Evolutionary conservation across 2,329 filamentous ascomycete genomes (phyloP).

Genomic region (Aureobasidium melanogenum): DNA sequence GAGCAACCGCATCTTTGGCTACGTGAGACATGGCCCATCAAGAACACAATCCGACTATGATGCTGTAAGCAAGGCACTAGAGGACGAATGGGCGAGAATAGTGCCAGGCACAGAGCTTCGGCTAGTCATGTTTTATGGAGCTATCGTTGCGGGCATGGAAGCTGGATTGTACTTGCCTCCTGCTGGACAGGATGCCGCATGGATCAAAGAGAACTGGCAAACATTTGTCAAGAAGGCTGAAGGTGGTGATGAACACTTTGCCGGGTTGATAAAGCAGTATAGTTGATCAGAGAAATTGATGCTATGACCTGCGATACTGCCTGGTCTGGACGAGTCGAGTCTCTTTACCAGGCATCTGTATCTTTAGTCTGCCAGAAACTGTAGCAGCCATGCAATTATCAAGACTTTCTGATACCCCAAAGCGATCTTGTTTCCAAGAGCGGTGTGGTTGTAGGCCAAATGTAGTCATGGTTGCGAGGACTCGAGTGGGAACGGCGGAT

Average conservation of each 20-base stretch:
- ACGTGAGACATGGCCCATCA: conserved; percentile 27
- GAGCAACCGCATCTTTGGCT: conserved; percentile 26
- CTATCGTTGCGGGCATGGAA: conserved; percentile 25
- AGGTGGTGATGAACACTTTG: conserved; percentile 27
- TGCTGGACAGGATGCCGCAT: conserved; percentile 25
- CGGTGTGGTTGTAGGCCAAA: background rate
- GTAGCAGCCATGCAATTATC: no score
- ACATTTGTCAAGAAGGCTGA: conserved; percentile 26
- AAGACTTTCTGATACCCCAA: no score
- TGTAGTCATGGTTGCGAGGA: no score
- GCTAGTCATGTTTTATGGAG: conserved; percentile 16
- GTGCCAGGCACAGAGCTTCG: conserved; percentile 21
- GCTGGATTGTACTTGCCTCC: conserved; percentile 23
- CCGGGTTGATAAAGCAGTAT: conserved; percentile 3
- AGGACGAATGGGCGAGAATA: conserved; percentile 23
- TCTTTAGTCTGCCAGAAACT: background rate
- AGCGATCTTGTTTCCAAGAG: no score
- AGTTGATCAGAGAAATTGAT: background rate
- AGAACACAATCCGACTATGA: conserved; percentile 25
- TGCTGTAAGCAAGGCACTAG: conserved; percentile 19
- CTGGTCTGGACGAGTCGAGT: background rate
- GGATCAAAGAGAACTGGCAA: conserved; percentile 26
- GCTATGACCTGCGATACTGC: background rate
- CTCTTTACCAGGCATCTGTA: background rate
- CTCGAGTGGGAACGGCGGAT: no score